Conservation (phyloP, 495 filamentous ascomycete species). For the Aspergillus cavernicola region DNA sequence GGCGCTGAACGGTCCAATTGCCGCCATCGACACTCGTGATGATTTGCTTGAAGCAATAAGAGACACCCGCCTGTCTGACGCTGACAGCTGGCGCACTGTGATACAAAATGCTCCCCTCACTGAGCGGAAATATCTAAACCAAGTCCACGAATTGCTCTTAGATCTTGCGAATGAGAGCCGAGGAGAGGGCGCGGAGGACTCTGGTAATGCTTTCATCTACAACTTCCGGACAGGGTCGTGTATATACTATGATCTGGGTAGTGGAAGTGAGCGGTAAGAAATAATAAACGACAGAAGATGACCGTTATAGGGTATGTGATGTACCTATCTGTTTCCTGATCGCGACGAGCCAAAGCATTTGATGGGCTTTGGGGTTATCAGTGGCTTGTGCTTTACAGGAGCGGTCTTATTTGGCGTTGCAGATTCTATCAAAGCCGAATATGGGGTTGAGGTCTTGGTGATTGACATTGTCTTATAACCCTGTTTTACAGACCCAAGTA, state of each 20-base stretch:
- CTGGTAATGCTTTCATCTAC: constrained; percentile 71
- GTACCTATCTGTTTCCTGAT: not conserved
- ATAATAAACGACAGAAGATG: not conserved
- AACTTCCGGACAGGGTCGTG: constrained; percentile 75
- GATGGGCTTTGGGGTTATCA: too few relatives aligned
- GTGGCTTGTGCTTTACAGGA: too few relatives aligned
- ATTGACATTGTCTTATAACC: too few relatives aligned
- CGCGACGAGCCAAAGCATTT: too few relatives aligned
- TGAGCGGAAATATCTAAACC: constrained; percentile 82
- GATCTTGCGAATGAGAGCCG: constrained; percentile 53
- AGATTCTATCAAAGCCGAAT: too few relatives aligned
- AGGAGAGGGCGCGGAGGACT: constrained; percentile 44
- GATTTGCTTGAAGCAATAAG: constrained; percentile 77
- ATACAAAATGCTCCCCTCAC: constrained; percentile 72
- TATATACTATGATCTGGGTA: constrained; percentile 68
- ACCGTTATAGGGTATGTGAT: constrained; percentile 14
- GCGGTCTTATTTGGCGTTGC: too few relatives aligned
- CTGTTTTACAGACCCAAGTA: too few relatives aligned
- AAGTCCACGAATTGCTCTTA: constrained; percentile 75
- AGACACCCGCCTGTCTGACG: constrained; percentile 69
- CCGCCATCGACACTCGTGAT: constrained; percentile 85
- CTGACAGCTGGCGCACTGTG: constrained; percentile 80
- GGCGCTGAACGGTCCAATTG: constrained; percentile 71
- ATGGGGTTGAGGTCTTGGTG: too few relatives aligned
- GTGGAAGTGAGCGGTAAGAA: constrained; percentile 25